These are phyloP conservation scores for Penstemon newberryi DNA, from an alignment of 257 asterid genomes.

Conservation along the genomic window DNA sequence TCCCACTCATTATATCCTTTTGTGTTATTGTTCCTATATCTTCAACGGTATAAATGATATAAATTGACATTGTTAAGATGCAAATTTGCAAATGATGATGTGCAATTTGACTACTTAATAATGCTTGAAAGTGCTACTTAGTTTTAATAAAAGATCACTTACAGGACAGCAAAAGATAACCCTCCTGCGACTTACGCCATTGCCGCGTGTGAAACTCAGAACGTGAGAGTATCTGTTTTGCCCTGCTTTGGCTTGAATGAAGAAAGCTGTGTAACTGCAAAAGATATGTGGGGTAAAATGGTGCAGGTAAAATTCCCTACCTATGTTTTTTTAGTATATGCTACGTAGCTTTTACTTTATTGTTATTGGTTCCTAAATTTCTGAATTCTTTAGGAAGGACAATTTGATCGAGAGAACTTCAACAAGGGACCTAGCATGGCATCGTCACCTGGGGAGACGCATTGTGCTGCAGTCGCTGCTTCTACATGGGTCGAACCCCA, in stretches of 20 bases:
- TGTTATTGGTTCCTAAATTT: not conserved
- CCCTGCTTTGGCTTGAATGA: slow-evolving; percentile 91
- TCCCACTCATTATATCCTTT: not conserved
- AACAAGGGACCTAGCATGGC: slow-evolving; percentile 77
- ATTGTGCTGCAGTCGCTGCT: slow-evolving; percentile 98
- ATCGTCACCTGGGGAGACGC: slow-evolving; percentile 87
- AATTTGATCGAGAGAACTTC: slow-evolving; percentile 79
- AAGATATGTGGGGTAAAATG: slow-evolving; percentile 96
- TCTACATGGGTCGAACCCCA: slow-evolving; percentile 97
- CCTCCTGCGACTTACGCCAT: slow-evolving; percentile 94
- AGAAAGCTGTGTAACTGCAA: slow-evolving; percentile 83
- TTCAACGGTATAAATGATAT: not conserved
- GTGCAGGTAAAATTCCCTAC: slow-evolving; percentile 52
- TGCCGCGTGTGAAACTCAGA: slow-evolving; percentile 97
- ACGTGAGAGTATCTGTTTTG: slow-evolving; percentile 85
- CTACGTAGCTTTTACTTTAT: not conserved
- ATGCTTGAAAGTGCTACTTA: not conserved
- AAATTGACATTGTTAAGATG: not conserved
- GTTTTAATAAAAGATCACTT: slow-evolving; percentile 25
- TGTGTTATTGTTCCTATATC: not conserved
- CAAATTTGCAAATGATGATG: not conserved
- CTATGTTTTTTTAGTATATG: slow-evolving; percentile 1
- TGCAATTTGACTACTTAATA: not conserved
- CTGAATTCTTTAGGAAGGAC: slow-evolving; percentile 68
- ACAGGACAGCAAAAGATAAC: slow-evolving; percentile 87